Evolutionary conservation across 176 grass and related monocot genomes (phyloP).

Genomic region (Aechmea fasciata): DNA sequence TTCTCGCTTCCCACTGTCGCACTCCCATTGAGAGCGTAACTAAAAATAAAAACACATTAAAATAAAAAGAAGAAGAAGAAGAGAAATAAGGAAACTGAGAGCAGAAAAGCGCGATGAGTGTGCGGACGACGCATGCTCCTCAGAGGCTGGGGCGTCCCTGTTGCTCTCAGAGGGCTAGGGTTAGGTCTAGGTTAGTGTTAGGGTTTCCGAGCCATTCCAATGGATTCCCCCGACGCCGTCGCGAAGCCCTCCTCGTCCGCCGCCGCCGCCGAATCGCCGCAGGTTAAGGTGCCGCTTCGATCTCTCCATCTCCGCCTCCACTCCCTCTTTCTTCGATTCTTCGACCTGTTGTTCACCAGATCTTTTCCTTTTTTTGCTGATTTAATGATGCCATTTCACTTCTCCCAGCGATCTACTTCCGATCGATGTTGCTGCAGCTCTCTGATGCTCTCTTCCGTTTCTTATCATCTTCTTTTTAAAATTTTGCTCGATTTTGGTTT

Average conservation of each 20-base stretch:
- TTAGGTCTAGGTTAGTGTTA: not conserved
- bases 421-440: no score
- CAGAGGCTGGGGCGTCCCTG: not conserved
- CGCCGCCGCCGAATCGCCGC: not conserved
- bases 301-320: not conserved
- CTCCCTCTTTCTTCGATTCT: not conserved
- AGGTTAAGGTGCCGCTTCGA: not conserved
- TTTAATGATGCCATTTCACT: no score
- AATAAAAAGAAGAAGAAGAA: not conserved
- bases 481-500: no score
- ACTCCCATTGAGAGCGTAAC: not conserved
- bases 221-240: constrained; percentile 1
- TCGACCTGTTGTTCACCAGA: not conserved
- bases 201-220: not conserved
- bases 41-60: not conserved
- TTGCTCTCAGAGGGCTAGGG: not conserved
- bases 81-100: not conserved
- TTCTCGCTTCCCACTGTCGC: no score
- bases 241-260: not conserved
- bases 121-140: not conserved
- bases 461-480: no score
- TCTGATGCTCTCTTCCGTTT: no score
- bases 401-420: no score
- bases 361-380: not conserved
- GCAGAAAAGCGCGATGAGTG: not conserved